phyloP scores from a whole-genome alignment of 805 yeast species.

The Pichia manshurica region DNA sequence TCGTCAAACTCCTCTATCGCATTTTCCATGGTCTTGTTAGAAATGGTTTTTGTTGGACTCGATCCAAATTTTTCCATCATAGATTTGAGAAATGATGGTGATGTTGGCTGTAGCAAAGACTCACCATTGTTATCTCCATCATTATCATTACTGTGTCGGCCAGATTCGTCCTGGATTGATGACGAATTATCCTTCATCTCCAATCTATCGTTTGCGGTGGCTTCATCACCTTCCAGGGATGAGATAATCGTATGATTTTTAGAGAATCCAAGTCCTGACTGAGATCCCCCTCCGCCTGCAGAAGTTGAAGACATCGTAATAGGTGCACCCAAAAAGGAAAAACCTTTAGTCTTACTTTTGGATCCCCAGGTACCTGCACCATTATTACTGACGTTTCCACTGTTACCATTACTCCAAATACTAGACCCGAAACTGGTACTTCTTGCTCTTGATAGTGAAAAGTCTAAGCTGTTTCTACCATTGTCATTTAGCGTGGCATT shows the following conservation, averaged over 20 bases:
- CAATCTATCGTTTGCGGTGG: neutral
- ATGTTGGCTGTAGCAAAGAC: slow-evolving; percentile 17
- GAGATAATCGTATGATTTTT: neutral
- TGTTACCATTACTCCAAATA: slow-evolving; percentile 29
- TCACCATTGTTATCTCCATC: neutral
- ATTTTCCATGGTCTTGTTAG: slow-evolving; percentile 14
- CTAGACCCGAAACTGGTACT: slow-evolving; percentile 33
- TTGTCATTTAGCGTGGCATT: neutral
- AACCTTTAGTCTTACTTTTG: slow-evolving; percentile 1
- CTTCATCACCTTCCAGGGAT: neutral
- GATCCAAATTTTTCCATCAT: slow-evolving; percentile 34
- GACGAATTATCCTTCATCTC: neutral
- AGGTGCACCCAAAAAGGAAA: slow-evolving; percentile 13
- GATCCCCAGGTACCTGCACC: slow-evolving; percentile 6
- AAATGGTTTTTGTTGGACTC: slow-evolving; percentile 27
- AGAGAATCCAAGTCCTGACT: neutral
- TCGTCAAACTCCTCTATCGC: slow-evolving; percentile 11
- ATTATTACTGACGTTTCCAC: slow-evolving; percentile 1
- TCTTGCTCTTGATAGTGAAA: slow-evolving; percentile 24
- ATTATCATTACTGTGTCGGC: neutral
- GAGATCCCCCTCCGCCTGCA: neutral
- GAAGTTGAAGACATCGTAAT: slow-evolving; percentile 7
- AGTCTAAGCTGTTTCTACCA: slow-evolving; percentile 9
- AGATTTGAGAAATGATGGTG: slow-evolving; percentile 35
- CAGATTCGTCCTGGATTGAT: neutral